Evolutionary conservation across 495 filamentous ascomycete species (phyloP).

Genomic region (Talaromyces wortmannii): DNA sequence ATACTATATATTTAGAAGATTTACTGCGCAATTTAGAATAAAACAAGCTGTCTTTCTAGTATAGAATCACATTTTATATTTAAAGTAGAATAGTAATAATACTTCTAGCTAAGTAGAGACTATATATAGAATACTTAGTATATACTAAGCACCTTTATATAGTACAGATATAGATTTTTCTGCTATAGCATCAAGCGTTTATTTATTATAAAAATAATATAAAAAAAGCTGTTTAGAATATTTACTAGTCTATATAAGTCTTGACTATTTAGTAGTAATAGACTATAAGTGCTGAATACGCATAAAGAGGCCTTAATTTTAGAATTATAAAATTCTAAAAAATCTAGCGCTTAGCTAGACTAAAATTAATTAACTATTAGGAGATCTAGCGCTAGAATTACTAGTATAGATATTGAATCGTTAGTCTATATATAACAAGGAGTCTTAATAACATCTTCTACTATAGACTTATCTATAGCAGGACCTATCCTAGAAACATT

Average conservation of each 20-base stretch:
- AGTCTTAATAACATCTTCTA: neutral
- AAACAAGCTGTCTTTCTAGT: neutral
- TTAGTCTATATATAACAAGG: neutral
- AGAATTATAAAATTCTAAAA: neutral
- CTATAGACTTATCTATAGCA: no score
- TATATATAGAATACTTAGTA: neutral
- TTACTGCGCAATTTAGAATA: neutral
- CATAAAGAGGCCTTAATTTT: neutral
- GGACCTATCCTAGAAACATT: no score
- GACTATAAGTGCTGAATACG: slow-evolving; percentile 2
- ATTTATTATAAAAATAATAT: neutral
- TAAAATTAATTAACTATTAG: no score
- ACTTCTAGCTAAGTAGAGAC: neutral
- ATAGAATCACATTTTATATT: neutral
- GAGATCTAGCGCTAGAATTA: no score
- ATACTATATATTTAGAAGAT: neutral
- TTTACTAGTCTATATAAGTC: neutral
- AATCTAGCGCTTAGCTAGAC: no score
- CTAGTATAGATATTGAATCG: neutral
- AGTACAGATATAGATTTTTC: neutral
- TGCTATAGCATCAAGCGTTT: neutral
- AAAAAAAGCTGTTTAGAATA: neutral
- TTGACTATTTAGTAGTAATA: neutral
- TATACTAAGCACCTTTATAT: neutral
- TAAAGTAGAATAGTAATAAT: neutral